Evolutionary conservation across 345 rosid genomes (phyloP).

Genomic region (Hibiscus mutabilis): DNA sequence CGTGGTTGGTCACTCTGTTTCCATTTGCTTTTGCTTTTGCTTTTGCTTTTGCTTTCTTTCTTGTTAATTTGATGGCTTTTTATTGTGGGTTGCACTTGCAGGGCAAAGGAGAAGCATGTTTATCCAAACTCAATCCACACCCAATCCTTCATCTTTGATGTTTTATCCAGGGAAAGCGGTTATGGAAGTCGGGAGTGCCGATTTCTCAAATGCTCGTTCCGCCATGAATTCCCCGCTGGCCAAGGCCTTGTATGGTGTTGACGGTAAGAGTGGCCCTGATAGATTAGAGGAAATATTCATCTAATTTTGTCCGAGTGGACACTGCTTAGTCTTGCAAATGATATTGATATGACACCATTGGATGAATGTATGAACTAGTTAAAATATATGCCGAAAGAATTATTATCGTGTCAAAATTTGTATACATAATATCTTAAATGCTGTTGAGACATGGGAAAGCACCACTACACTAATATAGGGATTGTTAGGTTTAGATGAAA

Average conservation of each 20-base stretch:
- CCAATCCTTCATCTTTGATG: conserved; percentile 95
- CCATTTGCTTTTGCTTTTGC: neutral
- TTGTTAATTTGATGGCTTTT: neutral
- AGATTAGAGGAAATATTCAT: no score
- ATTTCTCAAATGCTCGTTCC: conserved; percentile 78
- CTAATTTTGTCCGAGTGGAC: no score
- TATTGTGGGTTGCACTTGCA: conserved; percentile 15
- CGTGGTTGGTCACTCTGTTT: conserved; percentile 27
- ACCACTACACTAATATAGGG: no score
- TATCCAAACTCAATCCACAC: conserved; percentile 85
- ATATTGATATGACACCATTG: no score
- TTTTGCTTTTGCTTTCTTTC: neutral
- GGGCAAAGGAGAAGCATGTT: conserved; percentile 93
- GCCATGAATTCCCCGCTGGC: conserved; percentile 77
- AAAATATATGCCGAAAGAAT: no score
- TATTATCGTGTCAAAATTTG: no score
- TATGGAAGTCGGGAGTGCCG: conserved; percentile 89
- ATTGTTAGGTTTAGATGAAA: no score
- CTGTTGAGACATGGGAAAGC: no score
- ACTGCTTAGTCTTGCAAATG: no score
- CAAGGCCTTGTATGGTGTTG: conserved; percentile 62
- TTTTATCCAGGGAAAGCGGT: conserved; percentile 85
- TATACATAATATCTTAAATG: no score
- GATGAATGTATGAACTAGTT: no score
- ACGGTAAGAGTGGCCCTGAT: conserved; percentile 34